Base-by-base conservation (phyloP, 1,139 yeast species). In the Suhomyces anneliseae region DNA sequence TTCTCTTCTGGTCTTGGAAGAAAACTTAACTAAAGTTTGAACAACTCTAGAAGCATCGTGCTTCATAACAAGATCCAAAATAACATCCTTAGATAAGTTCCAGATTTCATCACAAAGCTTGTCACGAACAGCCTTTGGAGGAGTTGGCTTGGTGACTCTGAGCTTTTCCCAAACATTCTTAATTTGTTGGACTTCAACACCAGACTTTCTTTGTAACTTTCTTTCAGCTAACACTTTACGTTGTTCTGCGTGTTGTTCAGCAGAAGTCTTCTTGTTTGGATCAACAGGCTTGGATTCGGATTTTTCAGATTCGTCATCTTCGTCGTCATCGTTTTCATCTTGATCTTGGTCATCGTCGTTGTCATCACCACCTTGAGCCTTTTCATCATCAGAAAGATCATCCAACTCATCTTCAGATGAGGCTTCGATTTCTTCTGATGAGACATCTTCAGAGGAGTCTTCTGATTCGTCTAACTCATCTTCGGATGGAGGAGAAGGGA, bases 41-140 rank as follows among this genome's bases (percentile, higher is more conserved):
- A 93, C 96, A 47, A 93, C 95, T 70, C 99, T 82, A 31, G 97
- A 90, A 14, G 98, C 95, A 75, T 93, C 99, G 64, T 93, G 99
- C 72, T 93, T 92, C 72, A 93, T 68, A 36, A 92, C 97, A 56
- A 93, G 78, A 59, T 92, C 98, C 57, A 82, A 81, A 47, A 90
- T 81, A 43, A 83, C 82, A 60, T 87, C 92, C 59, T 85, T 80
- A 41, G 95, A 76, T 52, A 89, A 77, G 24, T 78, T 83, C 97
- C 97, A 92, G 38, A 89, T 84, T 68, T 92, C 95, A 56, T 87
- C 79, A 61, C 93, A 82, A 43, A 90, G 74, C 68, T 86, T 85
- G 52, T 86, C 87, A 65, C 97, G 84, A 34, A 86, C 80, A 50
- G 78, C 83, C 55, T 86, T 85, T 42, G 96, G 87, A 39, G 90